These are phyloP conservation scores for Bolboschoenoplectus hybrid DNA, from an alignment of 202 grass and related monocot genomes.

Conservation along the genomic window DNA sequence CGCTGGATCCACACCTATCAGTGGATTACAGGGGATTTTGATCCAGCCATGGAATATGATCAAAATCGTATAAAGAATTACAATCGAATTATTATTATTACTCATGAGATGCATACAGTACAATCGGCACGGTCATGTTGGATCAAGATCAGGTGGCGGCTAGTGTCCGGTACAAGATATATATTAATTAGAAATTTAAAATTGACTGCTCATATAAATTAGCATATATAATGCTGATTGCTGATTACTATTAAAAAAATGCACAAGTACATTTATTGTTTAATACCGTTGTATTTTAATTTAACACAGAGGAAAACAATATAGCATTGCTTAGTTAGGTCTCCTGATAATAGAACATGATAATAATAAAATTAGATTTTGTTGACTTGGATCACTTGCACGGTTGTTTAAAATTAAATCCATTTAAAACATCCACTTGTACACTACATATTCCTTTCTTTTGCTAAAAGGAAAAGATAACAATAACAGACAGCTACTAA, in stretches of 20 bases:
- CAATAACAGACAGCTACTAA: constrained; percentile 22
- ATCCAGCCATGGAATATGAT: neutral
- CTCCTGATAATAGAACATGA: constrained; percentile 2
- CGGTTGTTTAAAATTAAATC: constrained; percentile 20
- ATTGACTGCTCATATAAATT: neutral
- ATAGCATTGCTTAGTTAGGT: neutral
- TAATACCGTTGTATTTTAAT: neutral
- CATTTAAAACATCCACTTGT: constrained; percentile 19
- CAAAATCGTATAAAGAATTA: too few species aligned
- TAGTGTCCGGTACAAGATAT: neutral
- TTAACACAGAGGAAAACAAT: neutral
- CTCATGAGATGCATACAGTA: neutral
- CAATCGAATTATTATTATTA: neutral
- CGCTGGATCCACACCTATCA: neutral
- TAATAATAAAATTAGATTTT: neutral
- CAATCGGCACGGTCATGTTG: neutral
- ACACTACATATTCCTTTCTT: neutral
- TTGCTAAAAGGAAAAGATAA: neutral
- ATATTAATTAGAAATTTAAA: neutral
- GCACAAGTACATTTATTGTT: neutral
- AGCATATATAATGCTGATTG: neutral
- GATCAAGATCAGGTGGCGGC: neutral
- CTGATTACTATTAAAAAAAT: neutral
- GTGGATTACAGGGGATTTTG: neutral
- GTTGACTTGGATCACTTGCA: constrained; percentile 34